Evolutionary conservation across 1,139 yeast genomes (phyloP).

Genomic region (Torulaspora pretoriensis): DNA sequence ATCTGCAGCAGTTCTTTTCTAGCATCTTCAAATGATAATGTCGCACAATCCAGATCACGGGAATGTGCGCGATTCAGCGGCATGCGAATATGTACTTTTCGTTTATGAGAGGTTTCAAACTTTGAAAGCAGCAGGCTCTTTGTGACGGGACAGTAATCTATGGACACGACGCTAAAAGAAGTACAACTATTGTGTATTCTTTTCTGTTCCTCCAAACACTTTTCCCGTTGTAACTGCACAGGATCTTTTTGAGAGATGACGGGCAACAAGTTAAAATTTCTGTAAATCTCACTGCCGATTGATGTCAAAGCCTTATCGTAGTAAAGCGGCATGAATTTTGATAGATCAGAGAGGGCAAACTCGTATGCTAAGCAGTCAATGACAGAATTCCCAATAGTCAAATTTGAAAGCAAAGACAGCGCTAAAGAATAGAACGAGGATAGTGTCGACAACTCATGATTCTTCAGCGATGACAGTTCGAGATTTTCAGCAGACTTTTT

Average conservation of each 20-base stretch:
- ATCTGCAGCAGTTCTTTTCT: slow-evolving; percentile 45
- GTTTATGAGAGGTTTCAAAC: slow-evolving; percentile 32
- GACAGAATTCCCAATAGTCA: slow-evolving; percentile 8
- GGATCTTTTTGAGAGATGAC: slow-evolving; percentile 3
- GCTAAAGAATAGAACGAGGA: slow-evolving; percentile 25
- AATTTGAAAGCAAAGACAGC: slow-evolving; percentile 22
- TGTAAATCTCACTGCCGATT: slow-evolving; percentile 23
- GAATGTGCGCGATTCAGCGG: slow-evolving; percentile 54
- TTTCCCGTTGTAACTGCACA: slow-evolving; percentile 6
- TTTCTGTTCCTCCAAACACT: slow-evolving; percentile 39
- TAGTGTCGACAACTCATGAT: slow-evolving; percentile 20
- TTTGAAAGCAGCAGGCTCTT: slow-evolving; percentile 57
- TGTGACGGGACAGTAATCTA: slow-evolving; percentile 57
- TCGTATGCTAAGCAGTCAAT: slow-evolving; percentile 9
- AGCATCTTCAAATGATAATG: slow-evolving; percentile 48
- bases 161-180: slow-evolving; percentile 55
- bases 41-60: slow-evolving; percentile 44
- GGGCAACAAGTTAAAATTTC: slow-evolving; percentile 17
- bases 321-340: slow-evolving; percentile 24
- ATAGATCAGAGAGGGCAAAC: slow-evolving; percentile 22
- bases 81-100: slow-evolving; percentile 51
- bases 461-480: slow-evolving; percentile 15
- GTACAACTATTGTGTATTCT: slow-evolving; percentile 1
- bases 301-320: slow-evolving; percentile 24
- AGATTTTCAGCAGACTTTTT: slow-evolving; percentile 18